Conservation (phyloP, 306 rosid species). For the Quercus aquifolioides region DNA sequence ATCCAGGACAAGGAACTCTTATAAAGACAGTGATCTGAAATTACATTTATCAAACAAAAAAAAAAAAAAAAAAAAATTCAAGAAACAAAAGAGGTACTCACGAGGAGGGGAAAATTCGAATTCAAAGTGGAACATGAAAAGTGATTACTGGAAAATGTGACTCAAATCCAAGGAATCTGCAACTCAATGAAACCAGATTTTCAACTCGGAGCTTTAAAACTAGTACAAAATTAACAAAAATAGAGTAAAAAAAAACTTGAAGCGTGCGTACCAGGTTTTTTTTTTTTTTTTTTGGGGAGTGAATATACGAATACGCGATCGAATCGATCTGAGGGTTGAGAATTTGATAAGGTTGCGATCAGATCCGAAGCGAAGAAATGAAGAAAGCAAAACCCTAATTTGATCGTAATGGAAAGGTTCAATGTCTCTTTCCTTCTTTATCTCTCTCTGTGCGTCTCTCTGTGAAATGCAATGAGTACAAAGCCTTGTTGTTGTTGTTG, state of each 20-base stretch:
- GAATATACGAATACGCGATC: neutral
- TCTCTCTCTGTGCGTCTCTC: neutral
- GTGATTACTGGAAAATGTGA: constrained; percentile 30
- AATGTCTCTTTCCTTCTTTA: neutral
- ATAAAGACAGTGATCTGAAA: neutral
- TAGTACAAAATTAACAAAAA: neutral
- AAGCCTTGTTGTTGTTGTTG: constrained; percentile 15
- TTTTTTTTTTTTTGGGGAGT: neutral
- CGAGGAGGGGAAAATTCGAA: constrained; percentile 58
- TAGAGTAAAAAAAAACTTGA: neutral
- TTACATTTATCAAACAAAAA: neutral
- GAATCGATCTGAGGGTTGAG: constrained; percentile 34
- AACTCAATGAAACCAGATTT: constrained; percentile 15
- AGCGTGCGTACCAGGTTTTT: constrained; percentile 10
- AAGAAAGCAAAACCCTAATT: constrained; percentile 34
- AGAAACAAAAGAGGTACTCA: constrained; percentile 34
- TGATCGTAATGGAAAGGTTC: constrained; percentile 21
- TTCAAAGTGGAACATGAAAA: constrained; percentile 63
- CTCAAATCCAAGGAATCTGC: constrained; percentile 37
- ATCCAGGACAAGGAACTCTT: neutral
- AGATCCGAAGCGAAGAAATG: constrained; percentile 49
- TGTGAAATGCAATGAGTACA: constrained; percentile 23
- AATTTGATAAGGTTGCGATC: constrained; percentile 24
- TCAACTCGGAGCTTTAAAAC: constrained; percentile 9
- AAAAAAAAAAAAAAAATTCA: neutral